Conservation (phyloP, 352 stramenopile species). For the Pythium rhizo-oryzae region DNA sequence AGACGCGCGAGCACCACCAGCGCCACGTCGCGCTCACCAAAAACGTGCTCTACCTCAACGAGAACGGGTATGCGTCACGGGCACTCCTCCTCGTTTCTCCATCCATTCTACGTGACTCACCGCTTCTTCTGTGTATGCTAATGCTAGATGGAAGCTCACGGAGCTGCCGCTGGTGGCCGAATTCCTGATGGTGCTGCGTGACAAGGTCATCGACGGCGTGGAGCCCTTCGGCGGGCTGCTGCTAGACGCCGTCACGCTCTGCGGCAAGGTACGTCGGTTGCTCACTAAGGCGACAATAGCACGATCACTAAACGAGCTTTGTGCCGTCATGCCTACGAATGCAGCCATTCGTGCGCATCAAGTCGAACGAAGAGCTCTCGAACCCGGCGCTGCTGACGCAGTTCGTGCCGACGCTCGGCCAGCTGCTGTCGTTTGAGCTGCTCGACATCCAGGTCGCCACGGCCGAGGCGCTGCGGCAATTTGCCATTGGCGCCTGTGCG, state of each 20-base stretch:
- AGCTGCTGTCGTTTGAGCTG: conserved; percentile 59
- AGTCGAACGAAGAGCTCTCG: conserved; percentile 80
- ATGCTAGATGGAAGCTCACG: conserved; percentile 62
- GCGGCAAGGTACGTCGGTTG: conserved; percentile 38
- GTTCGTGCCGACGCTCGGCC: conserved; percentile 53
- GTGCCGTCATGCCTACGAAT: background rate
- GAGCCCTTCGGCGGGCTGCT: conserved; percentile 48
- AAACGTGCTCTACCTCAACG: conserved; percentile 77
- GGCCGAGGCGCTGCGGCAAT: conserved; percentile 54
- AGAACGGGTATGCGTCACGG: conserved; percentile 41
- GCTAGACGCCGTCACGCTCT: conserved; percentile 43
- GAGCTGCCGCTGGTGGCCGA: conserved; percentile 67
- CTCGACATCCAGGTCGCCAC: conserved; percentile 67
- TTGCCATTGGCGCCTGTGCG: conserved; percentile 69
- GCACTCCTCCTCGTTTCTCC: background rate
- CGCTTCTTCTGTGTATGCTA: no score
- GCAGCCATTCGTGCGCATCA: conserved; percentile 72
- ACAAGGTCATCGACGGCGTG: conserved; percentile 55
- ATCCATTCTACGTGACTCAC: background rate
- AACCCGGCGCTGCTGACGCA: conserved; percentile 52
- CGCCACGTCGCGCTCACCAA: conserved; percentile 76
- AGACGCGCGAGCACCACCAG: conserved; percentile 68
- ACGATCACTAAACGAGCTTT: background rate
- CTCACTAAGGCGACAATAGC: no score
- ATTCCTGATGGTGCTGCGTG: conserved; percentile 53